Evolutionary conservation across 768 basidiomycete species (phyloP), one percentile per base, ranked within the genome.

Genomic region (Mycena filopes): DNA sequence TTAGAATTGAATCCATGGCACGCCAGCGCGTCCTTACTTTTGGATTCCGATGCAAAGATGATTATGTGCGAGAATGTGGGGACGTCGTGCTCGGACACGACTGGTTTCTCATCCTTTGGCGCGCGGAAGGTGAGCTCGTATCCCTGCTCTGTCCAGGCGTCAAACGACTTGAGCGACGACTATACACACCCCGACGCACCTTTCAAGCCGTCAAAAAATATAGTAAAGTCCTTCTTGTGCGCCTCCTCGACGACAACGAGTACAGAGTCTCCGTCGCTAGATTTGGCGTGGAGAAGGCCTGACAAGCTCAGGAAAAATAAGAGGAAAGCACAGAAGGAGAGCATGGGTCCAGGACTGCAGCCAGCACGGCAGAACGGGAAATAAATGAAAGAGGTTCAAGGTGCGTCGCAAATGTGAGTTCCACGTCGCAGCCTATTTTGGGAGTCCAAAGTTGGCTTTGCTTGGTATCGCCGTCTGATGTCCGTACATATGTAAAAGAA

Each of bases 101-200:
- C 77, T 12, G 94, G 92, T 49, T 78, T 79, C 47, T 87, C 85
- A 55, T 91, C 92, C 76, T 89, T 94, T 18, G 96, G 93, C 23
- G 85, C 82, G 55, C 96, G 90, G 83, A 96, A 95, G 0, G 92
- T 95, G 48, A 98, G 80, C 54, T 93, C 83, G 77, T 93, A 98
- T 11, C 97, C 97, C 65, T 88, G 83, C 50, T 87, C 94, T 96
- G 71, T 18, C 65, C 13, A 41, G 13, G 38, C 43, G 26, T 65
- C 12, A 63, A 42, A 25, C 38, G 38, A 62, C 31, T 26, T 50
- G 40, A 48, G 56, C 55, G 50, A 55, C 63, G 69, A 28, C 8
- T 49, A 23, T 18, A 43, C 2, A 11, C 36, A 36, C 10, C 6
- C 15, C 53, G n/a, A 3, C 9, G 28, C 58, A 96, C 96, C 86